Evolutionary conservation across 2,329 filamentous ascomycete genomes (phyloP), one percentile per base, ranked within the genome.

Genomic region (Parasarocladium wereldwijsianum): DNA sequence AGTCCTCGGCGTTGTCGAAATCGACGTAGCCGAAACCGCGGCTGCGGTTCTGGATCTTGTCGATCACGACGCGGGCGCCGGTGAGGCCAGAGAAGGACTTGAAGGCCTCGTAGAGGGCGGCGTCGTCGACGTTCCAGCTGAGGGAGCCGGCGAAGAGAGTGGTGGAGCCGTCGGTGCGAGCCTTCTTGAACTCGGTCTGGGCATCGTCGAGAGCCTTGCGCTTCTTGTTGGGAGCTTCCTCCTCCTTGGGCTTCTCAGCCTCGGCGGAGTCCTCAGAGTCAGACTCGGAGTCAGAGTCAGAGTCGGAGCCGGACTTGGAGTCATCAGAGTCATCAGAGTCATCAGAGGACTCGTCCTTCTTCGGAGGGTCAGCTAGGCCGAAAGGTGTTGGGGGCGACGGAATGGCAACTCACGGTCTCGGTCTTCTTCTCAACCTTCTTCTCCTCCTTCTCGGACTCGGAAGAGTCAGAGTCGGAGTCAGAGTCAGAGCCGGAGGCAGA

Each of bases 1-100:
- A 80, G 50, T 71, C 66, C 36, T 70, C 75, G 36, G 66, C 57
- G 41, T 64, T 70, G 49, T 65, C 63, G 57, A 86, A 93, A 63
- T 93, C 85, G 45, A 93, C 81, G 52, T 93, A 94, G 37, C 86
- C 86, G 55, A 92, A 93, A 41, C 83, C 86, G 60, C 85, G 85
- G 56, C 85, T 87, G 49, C 83, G 78, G 46, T 82, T 81, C 47
- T 66, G 70, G 33, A 76, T 72, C 53, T 77, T 77, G 61, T 93
- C 83, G 43, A 75, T 86, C 52, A 93, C 81, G 48, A 93, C 75
- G 44, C 83, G 78, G 40, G 76, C 78, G 44, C 72, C 69, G 40
- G 63, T 59, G 33, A 92, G 65, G 47, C 78, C 78, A 39, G 76
- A 77, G 46, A 77, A 87, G 38, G 70, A 59, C 62, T 85, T 71